These are phyloP conservation scores for Bryoerythrophyllum caledonicum DNA, from an alignment of 225 moss, liverwort and hornwort genomes.

Conservation along the genomic window DNA sequence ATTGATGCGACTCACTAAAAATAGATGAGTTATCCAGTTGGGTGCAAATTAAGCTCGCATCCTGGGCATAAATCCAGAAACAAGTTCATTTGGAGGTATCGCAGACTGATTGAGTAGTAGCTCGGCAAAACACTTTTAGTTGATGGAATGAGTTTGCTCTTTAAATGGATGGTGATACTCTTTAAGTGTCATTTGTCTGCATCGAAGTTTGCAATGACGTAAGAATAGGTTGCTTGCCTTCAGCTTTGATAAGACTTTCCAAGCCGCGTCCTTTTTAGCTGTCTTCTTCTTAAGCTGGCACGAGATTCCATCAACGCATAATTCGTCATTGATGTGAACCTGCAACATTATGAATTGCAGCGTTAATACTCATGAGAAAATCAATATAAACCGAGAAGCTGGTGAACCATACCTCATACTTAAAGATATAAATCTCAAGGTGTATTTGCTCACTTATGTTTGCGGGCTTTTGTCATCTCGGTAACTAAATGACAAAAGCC, in stretches of 20 bases:
- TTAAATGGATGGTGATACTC: no score
- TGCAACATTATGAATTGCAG: conserved; percentile 14
- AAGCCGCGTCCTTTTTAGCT: conserved; percentile 62
- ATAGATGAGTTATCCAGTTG: no score
- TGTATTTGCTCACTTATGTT: not conserved
- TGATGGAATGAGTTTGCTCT: not conserved
- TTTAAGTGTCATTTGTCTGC: no score
- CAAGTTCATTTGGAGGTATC: no score
- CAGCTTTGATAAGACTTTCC: conserved; percentile 49
- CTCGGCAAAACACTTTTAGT: not conserved
- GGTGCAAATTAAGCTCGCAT: not conserved
- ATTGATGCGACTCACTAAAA: no score
- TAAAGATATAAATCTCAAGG: no score
- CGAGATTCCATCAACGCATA: conserved; percentile 40
- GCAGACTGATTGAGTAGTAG: not conserved
- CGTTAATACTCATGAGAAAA: no score
- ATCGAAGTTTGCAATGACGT: not conserved
- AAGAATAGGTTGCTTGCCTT: conserved; percentile 34
- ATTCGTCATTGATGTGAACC: conserved; percentile 47
- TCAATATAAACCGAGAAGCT: no score
- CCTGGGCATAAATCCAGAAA: not conserved
- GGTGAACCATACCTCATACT: no score
- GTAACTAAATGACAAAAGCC: not conserved
- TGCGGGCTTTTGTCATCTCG: no score
- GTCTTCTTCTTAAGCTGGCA: conserved; percentile 43